Conservation (phyloP, 2,329 filamentous ascomycete genomes). For the Anisogramma anomala region DNA sequence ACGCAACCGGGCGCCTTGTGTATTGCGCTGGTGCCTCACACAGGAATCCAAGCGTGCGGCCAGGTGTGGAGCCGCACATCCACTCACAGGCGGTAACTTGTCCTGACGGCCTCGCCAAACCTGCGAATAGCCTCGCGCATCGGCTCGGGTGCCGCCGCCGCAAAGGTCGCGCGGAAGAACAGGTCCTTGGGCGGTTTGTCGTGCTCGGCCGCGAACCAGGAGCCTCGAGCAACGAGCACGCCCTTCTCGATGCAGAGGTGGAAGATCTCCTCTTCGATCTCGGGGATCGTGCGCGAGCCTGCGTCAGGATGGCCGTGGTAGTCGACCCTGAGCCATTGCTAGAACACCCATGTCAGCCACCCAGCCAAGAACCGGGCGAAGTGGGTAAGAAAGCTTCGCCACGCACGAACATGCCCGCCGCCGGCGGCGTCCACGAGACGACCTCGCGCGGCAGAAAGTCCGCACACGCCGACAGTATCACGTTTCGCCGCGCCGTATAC, state of each 20-base stretch:
- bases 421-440: slow-evolving; percentile 67
- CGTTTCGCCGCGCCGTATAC: slow-evolving; percentile 70
- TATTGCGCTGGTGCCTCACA: too few relatives aligned
- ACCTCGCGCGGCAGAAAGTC: slow-evolving; percentile 61
- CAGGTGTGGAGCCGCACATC: too few relatives aligned
- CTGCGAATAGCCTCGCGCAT: slow-evolving; percentile 63
- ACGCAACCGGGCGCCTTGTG: too few relatives aligned
- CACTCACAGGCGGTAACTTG: slow-evolving; percentile 32
- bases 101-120: slow-evolving; percentile 63
- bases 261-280: slow-evolving; percentile 82
- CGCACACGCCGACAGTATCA: slow-evolving; percentile 70
- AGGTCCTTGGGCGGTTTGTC: slow-evolving; percentile 49
- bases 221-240: slow-evolving; percentile 72
- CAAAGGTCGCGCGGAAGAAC: slow-evolving; percentile 86
- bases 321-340: slow-evolving; percentile 66
- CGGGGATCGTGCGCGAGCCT: slow-evolving; percentile 39
- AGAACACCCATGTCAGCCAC: neutral
- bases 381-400: slow-evolving; percentile 1
- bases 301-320: slow-evolving; percentile 53
- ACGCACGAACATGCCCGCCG: slow-evolving; percentile 90
- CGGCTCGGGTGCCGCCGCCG: slow-evolving; percentile 59
- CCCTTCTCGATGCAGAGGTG: slow-evolving; percentile 61
- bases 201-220: slow-evolving; percentile 78
- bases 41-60: too few relatives aligned
- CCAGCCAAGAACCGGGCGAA: too few relatives aligned